Evolutionary conservation across 805 yeast species (phyloP).

Genomic region (Metschnikowia shivogae): DNA sequence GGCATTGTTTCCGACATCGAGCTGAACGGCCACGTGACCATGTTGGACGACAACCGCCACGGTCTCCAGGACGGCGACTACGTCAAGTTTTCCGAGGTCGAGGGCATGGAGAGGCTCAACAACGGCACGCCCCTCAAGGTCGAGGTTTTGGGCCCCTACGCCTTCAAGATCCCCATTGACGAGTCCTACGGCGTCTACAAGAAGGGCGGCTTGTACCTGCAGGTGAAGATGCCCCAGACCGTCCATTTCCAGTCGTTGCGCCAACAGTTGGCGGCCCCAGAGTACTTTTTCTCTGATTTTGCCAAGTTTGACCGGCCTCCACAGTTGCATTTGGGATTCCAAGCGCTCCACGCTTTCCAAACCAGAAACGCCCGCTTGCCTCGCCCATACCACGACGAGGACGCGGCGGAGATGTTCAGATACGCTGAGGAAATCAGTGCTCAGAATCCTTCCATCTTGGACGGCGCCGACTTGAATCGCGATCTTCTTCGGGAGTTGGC

Average conservation of each 20-base stretch:
- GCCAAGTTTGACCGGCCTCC: conserved; percentile 93
- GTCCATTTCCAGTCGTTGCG: conserved; percentile 59
- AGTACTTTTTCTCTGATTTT: conserved; percentile 75
- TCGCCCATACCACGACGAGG: conserved; percentile 67
- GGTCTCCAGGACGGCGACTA: conserved; percentile 89
- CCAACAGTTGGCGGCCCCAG: conserved; percentile 72
- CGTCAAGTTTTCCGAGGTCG: conserved; percentile 81
- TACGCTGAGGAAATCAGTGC: conserved; percentile 56
- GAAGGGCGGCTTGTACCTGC: conserved; percentile 87
- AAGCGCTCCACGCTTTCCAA: conserved; percentile 77
- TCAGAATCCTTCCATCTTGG: conserved; percentile 54
- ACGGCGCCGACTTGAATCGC: conserved; percentile 54
- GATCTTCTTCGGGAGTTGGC: conserved; percentile 67
- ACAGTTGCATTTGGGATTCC: conserved; percentile 88
- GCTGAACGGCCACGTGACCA: conserved; percentile 84
- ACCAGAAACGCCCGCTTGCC: conserved; percentile 67
- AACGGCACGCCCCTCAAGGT: conserved; percentile 71
- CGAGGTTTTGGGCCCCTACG: conserved; percentile 90
- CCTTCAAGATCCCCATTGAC: conserved; percentile 68
- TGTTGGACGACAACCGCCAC: conserved; percentile 88
- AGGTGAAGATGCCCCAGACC: conserved; percentile 78
- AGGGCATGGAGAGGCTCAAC: conserved; percentile 72
- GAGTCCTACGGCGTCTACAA: conserved; percentile 57
- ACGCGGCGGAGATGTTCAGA: conserved; percentile 62
- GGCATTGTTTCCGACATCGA: conserved; percentile 93